Conservation (phyloP, 768 basidiomycete genomes). For the Kwoniella dendrophila region DNA sequence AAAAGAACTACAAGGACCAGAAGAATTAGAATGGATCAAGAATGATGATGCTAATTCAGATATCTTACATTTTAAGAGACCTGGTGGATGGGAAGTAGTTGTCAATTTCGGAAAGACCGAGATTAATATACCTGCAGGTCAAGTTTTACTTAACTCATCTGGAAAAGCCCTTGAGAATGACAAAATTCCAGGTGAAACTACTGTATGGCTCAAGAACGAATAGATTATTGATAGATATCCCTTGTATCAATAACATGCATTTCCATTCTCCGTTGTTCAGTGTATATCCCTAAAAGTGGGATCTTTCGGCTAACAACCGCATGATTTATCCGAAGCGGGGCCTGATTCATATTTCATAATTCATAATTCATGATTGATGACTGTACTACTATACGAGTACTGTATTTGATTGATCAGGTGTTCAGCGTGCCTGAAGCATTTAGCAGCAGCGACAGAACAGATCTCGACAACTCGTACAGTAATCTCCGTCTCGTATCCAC, state of each 20-base stretch:
- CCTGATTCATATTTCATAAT: too few species aligned
- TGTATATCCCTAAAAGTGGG: too few species aligned
- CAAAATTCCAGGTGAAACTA: slow-evolving; percentile 18
- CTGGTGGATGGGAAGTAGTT: slow-evolving; percentile 36
- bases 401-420: too few species aligned
- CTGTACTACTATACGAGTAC: too few species aligned
- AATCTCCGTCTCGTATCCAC: too few species aligned
- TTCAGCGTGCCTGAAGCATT: too few species aligned
- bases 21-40: slow-evolving; percentile 40
- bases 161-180: not conserved
- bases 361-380: too few species aligned
- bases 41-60: slow-evolving; percentile 6
- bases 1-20: slow-evolving; percentile 27
- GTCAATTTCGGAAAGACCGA: slow-evolving; percentile 32
- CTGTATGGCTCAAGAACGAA: slow-evolving; percentile 12
- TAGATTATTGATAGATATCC: not conserved
- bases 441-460: too few species aligned
- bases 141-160: slow-evolving; percentile 15
- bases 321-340: too few species aligned
- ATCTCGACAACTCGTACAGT: too few species aligned
- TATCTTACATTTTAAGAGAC: slow-evolving; percentile 34
- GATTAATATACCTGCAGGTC: slow-evolving; percentile 21
- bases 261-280: not conserved
- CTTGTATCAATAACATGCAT: not conserved
- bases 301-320: too few species aligned